Base-by-base conservation (phyloP, 805 yeast species). In the Metschnikowia borealis region DNA sequence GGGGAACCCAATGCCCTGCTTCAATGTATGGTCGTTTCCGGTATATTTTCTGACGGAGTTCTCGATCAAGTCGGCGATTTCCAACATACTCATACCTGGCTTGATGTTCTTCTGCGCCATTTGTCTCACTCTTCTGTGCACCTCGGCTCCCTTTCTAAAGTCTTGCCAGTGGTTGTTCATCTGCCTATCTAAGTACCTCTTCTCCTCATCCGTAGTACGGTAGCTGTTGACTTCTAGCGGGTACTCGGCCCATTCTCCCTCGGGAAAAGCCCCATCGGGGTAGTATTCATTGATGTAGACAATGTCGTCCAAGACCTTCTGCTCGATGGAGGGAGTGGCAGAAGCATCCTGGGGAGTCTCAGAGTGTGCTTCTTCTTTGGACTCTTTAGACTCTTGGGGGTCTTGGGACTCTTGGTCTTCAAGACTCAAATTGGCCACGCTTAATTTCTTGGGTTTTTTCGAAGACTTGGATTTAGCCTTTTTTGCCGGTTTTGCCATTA, bases 1-100 rank as follows among this genome's bases (percentile, higher is more conserved):
- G 46, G 99, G 99, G 78, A 94, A 94, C 5, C 98, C 99, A 61
- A 91, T 82, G 37, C 99, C 99, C 15, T 89, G 94, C 48, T 66
- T 68, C 53, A 79, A 76, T 31, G 80, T 77, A 39, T 82, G 77
- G 60, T 83, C 85, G 46, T 85, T 85, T 39, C 79, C 85, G 14
- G 90, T 78, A 59, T 85, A 82, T 4, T 83, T 79, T 59, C 98
- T 79, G 6, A 87, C 86, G 0, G 92, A 80, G 63, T 89, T 81
- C 68, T 94, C 99, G 60, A 94, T 86, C 52, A 84, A 75, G 64
- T 94, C 89, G 11, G 96, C 97, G 58, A 94, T 82, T 54, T 90
- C 96, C 21, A 82, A 86, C 81, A 90, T 86, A 13, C 87, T 71
- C 96, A 91, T 87, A 20, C 98, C 99, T 0, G 98, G 97, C 66